Evolutionary conservation across 2,329 filamentous ascomycete genomes (phyloP).

Genomic region (Paraphoma sp.): DNA sequence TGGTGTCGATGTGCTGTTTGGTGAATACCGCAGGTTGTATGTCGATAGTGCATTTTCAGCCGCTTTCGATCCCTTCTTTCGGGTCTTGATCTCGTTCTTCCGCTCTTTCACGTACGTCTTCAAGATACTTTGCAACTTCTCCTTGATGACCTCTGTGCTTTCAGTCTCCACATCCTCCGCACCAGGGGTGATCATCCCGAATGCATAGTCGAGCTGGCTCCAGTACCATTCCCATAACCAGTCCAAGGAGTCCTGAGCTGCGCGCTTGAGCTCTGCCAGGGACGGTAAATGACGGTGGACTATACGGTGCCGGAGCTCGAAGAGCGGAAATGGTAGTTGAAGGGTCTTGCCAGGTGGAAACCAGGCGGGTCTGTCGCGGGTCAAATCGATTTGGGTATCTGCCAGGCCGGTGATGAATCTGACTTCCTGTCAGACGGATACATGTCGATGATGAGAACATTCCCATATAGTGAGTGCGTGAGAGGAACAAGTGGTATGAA

Average conservation of each 20-base stretch:
- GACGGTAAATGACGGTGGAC: slow-evolving; percentile 88
- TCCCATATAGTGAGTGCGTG: no score
- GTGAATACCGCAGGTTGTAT: slow-evolving; percentile 17
- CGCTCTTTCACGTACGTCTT: slow-evolving; percentile 42
- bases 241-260: slow-evolving; percentile 71
- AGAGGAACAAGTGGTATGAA: no score
- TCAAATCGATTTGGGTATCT: slow-evolving; percentile 62
- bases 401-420: slow-evolving; percentile 83
- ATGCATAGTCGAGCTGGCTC: slow-evolving; percentile 57
- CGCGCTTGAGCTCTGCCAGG: slow-evolving; percentile 73
- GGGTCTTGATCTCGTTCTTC: slow-evolving; percentile 39
- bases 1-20: slow-evolving; percentile 5
- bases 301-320: slow-evolving; percentile 87
- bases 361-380: slow-evolving; percentile 36
- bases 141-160: slow-evolving; percentile 14
- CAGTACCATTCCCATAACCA: slow-evolving; percentile 96
- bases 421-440: slow-evolving; percentile 3
- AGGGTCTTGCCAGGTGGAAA: slow-evolving; percentile 29
- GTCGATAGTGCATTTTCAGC: slow-evolving; percentile 23
- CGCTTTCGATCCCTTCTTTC: slow-evolving; percentile 16
- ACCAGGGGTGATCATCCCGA: slow-evolving; percentile 8
- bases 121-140: slow-evolving; percentile 37
- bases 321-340: slow-evolving; percentile 70
- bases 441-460: not conserved
- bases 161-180: slow-evolving; percentile 3